A percentile compares a stretch with the other conserved stretches of the same genome.
These are phyloP conservation scores for Lablab purpureus DNA, from an alignment of 306 rosid genomes.

Conservation along the genomic window DNA sequence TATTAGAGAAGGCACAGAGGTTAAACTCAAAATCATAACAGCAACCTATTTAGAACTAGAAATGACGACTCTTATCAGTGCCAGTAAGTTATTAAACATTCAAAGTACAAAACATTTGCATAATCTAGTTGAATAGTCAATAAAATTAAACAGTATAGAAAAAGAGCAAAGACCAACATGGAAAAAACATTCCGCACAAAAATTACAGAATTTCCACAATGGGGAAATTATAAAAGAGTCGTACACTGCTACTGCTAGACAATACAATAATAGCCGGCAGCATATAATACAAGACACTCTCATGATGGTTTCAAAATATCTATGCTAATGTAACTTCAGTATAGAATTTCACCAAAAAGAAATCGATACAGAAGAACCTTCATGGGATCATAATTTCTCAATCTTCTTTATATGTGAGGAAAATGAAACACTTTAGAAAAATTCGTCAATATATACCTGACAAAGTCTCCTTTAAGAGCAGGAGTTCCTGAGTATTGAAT, in stretches of 20 bases:
- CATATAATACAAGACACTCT: slow-evolving; percentile 3
- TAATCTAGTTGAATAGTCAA: slow-evolving; percentile 36
- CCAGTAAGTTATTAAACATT: slow-evolving; percentile 29
- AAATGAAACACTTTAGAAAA: slow-evolving; percentile 28
- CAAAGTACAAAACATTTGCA: slow-evolving; percentile 36
- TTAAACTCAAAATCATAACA: slow-evolving; percentile 24
- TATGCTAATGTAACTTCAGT: slow-evolving; percentile 37
- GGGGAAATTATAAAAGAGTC: slow-evolving; percentile 11
- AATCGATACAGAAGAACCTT: slow-evolving; percentile 38
- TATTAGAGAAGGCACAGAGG: slow-evolving; percentile 11
- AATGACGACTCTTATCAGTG: slow-evolving; percentile 16
- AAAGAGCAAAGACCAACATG: slow-evolving; percentile 19
- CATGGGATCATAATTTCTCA: slow-evolving; percentile 31
- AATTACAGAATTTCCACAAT: background rate
- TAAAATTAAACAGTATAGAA: slow-evolving; percentile 22
- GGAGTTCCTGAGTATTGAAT: slow-evolving; percentile 94
- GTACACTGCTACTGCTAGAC: background rate
- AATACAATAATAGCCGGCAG: slow-evolving; percentile 9
- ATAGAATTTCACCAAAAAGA: background rate
- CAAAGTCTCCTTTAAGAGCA: slow-evolving; percentile 97
- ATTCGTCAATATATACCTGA: slow-evolving; percentile 66
- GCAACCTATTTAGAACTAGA: slow-evolving; percentile 37
- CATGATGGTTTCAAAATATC: slow-evolving; percentile 9
- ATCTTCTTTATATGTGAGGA: slow-evolving; percentile 32
- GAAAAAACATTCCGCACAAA: slow-evolving; percentile 24